phyloP scores from a whole-genome alignment of 2,329 filamentous ascomycete species.

The Didymella keratinophila region DNA sequence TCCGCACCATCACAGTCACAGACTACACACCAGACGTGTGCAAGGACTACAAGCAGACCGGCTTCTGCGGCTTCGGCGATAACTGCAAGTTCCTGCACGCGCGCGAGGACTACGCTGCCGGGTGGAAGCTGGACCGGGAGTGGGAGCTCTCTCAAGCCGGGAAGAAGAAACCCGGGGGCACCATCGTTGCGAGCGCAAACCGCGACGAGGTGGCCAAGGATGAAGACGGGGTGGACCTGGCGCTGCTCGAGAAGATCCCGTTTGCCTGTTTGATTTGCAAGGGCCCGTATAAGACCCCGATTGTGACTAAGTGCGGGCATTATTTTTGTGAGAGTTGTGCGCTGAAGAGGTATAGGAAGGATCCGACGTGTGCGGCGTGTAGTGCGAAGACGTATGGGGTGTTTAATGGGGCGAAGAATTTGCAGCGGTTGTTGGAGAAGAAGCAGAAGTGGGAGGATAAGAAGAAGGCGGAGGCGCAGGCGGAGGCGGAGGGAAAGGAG shows the following conservation, averaged over 20 bases:
- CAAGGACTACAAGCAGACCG: conserved; percentile 86
- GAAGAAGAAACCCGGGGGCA: conserved; percentile 59
- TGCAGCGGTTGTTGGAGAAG: conserved; percentile 80
- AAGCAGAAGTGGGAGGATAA: conserved; percentile 70
- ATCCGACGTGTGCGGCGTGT: conserved; percentile 86
- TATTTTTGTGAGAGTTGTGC: conserved; percentile 96
- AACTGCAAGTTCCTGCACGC: conserved; percentile 83
- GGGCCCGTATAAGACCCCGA: conserved; percentile 76
- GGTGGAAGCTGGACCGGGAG: conserved; percentile 93
- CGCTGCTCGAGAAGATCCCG: conserved; percentile 81
- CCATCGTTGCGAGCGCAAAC: conserved; percentile 66
- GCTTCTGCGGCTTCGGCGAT: conserved; percentile 74
- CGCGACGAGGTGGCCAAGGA: conserved; percentile 53
- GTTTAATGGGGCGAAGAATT: conserved; percentile 84
- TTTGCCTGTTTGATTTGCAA: conserved; percentile 91
- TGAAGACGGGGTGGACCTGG: conserved; percentile 69
- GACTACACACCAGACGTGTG: conserved; percentile 94
- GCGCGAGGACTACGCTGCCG: conserved; percentile 82
- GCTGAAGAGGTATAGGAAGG: conserved; percentile 83
- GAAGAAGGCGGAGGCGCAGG: conserved; percentile 64
- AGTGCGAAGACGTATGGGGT: conserved; percentile 85
- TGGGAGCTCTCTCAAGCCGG: conserved; percentile 84
- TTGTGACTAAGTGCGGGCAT: conserved; percentile 90
- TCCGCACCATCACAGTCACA: conserved; percentile 87
- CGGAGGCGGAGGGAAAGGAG: conserved; percentile 48